These are phyloP conservation scores for Mitragyna speciosa DNA, from an alignment of 257 asterid species.

Conservation along the genomic window DNA sequence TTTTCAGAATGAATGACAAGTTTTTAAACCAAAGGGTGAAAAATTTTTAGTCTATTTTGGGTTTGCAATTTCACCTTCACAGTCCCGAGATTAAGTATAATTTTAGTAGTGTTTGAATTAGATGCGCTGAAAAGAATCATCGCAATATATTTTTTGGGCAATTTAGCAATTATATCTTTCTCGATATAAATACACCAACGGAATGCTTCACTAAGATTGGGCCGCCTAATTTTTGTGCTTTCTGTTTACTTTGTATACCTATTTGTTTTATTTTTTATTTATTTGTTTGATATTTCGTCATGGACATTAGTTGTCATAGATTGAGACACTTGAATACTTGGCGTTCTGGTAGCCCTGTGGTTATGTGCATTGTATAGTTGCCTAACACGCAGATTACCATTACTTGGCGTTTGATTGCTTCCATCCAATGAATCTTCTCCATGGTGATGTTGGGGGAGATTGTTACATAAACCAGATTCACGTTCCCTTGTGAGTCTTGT, in stretches of 20 bases:
- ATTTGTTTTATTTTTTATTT: neutral
- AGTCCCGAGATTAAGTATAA: conserved; percentile 32
- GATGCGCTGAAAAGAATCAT: conserved; percentile 20
- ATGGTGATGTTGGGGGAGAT: too few relatives aligned
- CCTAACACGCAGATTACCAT: neutral
- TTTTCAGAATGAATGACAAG: conserved; percentile 41
- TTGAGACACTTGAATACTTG: neutral
- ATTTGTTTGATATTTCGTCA: neutral
- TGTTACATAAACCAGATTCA: too few relatives aligned
- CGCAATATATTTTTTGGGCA: conserved; percentile 24
- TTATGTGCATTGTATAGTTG: neutral
- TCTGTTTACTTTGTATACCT: neutral
- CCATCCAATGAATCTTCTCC: neutral
- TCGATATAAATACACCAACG: conserved; percentile 10
- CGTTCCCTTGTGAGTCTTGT: too few relatives aligned
- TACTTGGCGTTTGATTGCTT: neutral
- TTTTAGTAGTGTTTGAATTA: conserved; percentile 15
- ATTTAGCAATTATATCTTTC: conserved; percentile 12
- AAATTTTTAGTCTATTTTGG: conserved; percentile 41
- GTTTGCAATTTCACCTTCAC: conserved; percentile 34
- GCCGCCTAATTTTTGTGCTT: neutral
- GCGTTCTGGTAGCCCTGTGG: neutral
- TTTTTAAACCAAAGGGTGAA: conserved; percentile 23
- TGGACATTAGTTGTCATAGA: neutral
- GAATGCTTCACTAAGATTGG: conserved; percentile 15